phyloP scores from a whole-genome alignment of 1,139 yeast genomes.

The Arxiozyma bovina region DNA sequence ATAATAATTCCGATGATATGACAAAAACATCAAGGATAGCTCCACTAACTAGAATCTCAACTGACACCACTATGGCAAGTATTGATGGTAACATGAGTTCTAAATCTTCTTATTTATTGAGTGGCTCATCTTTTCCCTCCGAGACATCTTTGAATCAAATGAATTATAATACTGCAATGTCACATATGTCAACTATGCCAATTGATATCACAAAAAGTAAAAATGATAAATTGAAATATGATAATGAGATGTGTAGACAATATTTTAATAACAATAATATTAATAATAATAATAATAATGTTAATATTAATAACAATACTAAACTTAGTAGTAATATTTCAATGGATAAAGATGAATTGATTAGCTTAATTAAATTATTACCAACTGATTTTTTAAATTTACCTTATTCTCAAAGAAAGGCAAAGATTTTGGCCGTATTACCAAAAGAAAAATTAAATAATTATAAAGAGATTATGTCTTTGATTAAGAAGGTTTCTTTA shows the following conservation, averaged over 20 bases:
- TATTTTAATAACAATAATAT: background rate
- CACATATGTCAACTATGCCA: background rate
- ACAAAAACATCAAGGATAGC: background rate
- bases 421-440: conserved; percentile 45
- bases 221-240: background rate
- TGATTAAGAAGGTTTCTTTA: conserved; percentile 27
- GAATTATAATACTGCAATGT: background rate
- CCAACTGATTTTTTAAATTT: conserved; percentile 56
- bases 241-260: background rate
- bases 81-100: background rate
- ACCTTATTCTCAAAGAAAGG: conserved; percentile 63
- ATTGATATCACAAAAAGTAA: background rate
- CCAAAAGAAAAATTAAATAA: conserved; percentile 40
- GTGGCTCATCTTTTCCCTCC: background rate
- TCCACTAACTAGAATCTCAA: background rate
- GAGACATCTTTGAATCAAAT: background rate
- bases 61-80: conserved; percentile 1
- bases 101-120: background rate
- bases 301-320: too few relatives aligned
- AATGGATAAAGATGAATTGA: conserved; percentile 18
- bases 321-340: background rate
- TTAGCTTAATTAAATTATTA: conserved; percentile 32
- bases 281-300: background rate
- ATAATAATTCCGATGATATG: background rate
- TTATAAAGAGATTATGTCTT: conserved; percentile 30